These are phyloP conservation scores for Auricularia cornea DNA, from an alignment of 768 basidiomycete genomes.

Conservation along the genomic window DNA sequence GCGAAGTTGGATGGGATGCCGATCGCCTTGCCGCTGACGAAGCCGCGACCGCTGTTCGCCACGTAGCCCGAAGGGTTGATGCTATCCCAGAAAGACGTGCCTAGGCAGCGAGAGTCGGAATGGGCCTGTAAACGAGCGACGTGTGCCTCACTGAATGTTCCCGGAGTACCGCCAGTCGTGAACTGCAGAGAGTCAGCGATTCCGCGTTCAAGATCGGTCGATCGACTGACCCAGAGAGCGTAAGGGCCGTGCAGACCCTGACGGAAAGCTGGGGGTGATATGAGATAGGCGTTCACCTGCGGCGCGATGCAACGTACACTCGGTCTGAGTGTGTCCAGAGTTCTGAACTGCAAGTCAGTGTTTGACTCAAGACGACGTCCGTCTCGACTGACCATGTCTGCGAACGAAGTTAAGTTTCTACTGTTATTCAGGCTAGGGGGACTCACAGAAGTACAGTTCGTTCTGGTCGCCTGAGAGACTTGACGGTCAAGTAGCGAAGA, in stretches of 20 bases:
- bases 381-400: background rate
- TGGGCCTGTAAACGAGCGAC: background rate
- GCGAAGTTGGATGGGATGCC: conserved; percentile 33
- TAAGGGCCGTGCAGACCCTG: conserved; percentile 43
- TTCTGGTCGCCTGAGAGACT: conserved; percentile 26
- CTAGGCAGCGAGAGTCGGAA: conserved; percentile 22
- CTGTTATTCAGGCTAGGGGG: too few relatives aligned
- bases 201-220: background rate
- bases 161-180: background rate
- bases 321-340: conserved; percentile 38
- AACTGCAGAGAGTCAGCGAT: background rate
- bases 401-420: too few relatives aligned
- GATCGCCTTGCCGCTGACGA: conserved; percentile 35
- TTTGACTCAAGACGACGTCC: background rate
- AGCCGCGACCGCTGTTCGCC: conserved; percentile 35
- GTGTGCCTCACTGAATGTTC: background rate
- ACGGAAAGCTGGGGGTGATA: background rate
- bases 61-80: conserved; percentile 39
- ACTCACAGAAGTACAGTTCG: conserved; percentile 37
- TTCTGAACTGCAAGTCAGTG: conserved; percentile 26
- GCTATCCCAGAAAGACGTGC: conserved; percentile 36
- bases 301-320: conserved; percentile 25
- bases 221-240: conserved; percentile 36
- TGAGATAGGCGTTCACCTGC: background rate
- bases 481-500: too few relatives aligned